These are phyloP conservation scores for Histomonas meleagridis DNA, from an alignment of 208 protist species.

Conservation along the genomic window DNA sequence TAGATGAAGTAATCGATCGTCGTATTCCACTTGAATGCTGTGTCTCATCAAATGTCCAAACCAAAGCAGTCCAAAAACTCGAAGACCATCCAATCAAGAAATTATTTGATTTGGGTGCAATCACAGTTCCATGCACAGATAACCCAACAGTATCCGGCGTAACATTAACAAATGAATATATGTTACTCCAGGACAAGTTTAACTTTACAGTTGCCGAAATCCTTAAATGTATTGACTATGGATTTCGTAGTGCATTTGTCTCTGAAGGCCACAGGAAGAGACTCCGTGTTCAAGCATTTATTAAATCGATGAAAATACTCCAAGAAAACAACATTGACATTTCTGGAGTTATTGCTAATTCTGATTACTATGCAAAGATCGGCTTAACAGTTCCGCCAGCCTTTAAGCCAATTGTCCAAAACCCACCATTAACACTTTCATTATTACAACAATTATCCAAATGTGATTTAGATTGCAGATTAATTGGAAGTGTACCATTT, in stretches of 20 bases:
- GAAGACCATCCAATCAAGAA: slow-evolving; percentile 32
- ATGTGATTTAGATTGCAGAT: not conserved
- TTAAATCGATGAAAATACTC: not conserved
- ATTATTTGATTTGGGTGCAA: not conserved
- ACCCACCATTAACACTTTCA: not conserved
- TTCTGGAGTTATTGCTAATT: not conserved
- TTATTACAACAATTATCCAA: not conserved
- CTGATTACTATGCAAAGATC: not conserved
- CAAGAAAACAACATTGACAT: slow-evolving; percentile 18
- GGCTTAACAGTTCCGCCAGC: not conserved
- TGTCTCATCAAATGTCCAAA: slow-evolving; percentile 21
- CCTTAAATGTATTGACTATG: not conserved
- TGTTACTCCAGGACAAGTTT: not conserved
- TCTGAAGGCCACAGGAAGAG: not conserved
- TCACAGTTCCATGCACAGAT: slow-evolving; percentile 24
- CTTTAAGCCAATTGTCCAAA: not conserved
- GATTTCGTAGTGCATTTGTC: not conserved
- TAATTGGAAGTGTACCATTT: not conserved
- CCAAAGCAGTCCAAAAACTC: not conserved
- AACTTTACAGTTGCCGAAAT: not conserved
- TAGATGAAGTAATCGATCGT: not conserved
- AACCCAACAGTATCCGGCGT: slow-evolving; percentile 27
- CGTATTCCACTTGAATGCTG: not conserved
- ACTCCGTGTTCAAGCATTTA: slow-evolving; percentile 4
- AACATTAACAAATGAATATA: not conserved